Conservation (phyloP, 768 basidiomycete genomes). For the Rhodotorula taiwanensis region DNA sequence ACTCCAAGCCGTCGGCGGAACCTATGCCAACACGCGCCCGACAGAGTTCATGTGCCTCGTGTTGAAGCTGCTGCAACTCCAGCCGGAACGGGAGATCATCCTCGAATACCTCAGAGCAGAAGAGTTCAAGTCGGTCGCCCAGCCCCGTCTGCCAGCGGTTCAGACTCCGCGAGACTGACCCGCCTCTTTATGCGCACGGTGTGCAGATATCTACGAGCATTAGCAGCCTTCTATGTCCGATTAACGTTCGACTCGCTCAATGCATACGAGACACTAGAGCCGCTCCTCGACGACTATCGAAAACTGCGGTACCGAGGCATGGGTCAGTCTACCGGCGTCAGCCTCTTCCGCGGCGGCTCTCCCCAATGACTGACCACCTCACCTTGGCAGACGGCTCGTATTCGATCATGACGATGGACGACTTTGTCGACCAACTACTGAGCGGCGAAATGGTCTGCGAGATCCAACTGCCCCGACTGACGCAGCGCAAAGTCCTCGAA, state of each 20-base stretch:
- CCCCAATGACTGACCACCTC: neutral
- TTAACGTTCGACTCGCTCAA: conserved; percentile 87
- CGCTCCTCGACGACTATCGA: conserved; percentile 83
- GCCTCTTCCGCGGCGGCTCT: neutral
- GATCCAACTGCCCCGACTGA: conserved; percentile 83
- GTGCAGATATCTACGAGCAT: conserved; percentile 80
- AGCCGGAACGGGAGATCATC: conserved; percentile 94
- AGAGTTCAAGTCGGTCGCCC: conserved; percentile 83
- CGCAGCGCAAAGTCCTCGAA: conserved; percentile 77
- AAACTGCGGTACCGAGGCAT: conserved; percentile 75
- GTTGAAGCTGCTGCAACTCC: conserved; percentile 89
- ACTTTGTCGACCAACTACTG: conserved; percentile 76
- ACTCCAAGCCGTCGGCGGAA: conserved; percentile 75
- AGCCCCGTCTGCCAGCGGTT: neutral
- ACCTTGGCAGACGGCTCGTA: conserved; percentile 63
- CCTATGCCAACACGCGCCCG: conserved; percentile 88
- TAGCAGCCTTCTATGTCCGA: conserved; percentile 88
- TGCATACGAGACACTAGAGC: conserved; percentile 88
- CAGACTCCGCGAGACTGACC: too few species aligned
- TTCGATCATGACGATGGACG: conserved; percentile 77
- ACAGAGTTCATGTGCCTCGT: conserved; percentile 89
- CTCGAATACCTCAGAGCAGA: conserved; percentile 92
- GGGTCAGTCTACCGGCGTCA: too few species aligned
- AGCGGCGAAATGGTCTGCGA: conserved; percentile 91
- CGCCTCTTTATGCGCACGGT: too few species aligned